Conservation (phyloP, 1,284 basidiomycete species). For the Sanghuangporus baumii region DNA sequence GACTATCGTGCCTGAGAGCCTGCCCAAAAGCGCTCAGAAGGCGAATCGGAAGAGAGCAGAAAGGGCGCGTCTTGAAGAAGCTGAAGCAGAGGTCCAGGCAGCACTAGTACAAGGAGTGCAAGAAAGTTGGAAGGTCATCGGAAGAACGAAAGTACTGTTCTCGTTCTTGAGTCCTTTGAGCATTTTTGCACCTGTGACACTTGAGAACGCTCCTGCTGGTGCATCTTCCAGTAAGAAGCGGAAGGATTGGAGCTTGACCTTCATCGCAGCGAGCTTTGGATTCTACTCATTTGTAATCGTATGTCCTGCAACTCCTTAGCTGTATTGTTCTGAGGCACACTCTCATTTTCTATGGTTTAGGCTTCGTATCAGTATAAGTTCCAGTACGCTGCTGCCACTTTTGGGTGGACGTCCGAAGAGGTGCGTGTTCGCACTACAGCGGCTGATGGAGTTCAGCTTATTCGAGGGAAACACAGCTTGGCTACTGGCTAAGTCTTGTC, state of each 20-base stretch:
- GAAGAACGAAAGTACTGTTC: slow-evolving; percentile 36
- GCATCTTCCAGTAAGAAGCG: slow-evolving; percentile 35
- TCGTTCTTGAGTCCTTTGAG: slow-evolving; percentile 59
- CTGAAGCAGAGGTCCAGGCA: slow-evolving; percentile 10
- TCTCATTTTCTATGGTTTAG: slow-evolving; percentile 33
- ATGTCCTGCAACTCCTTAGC: slow-evolving; percentile 21
- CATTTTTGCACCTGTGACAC: slow-evolving; percentile 51
- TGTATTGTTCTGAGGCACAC: neutral
- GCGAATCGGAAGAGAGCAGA: slow-evolving; percentile 25
- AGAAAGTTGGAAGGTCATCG: slow-evolving; percentile 16
- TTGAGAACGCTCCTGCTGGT: slow-evolving; percentile 20
- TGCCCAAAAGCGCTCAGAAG: slow-evolving; percentile 40
- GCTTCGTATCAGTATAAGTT: slow-evolving; percentile 59
- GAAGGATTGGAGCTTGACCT: slow-evolving; percentile 67
- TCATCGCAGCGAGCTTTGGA: slow-evolving; percentile 52
- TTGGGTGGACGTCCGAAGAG: slow-evolving; percentile 69
- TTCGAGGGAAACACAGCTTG: slow-evolving; percentile 42
- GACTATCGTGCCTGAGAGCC: slow-evolving; percentile 72
- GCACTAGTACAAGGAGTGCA: slow-evolving; percentile 16
- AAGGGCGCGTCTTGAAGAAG: slow-evolving; percentile 28
- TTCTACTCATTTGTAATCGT: slow-evolving; percentile 53
- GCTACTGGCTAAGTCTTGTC: slow-evolving; percentile 67
- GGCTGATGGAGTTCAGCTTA: neutral
- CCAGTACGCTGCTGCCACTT: slow-evolving; percentile 63
- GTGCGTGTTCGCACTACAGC: slow-evolving; percentile 30